Evolutionary conservation across 2,329 filamentous ascomycete genomes (phyloP), one percentile per base, ranked within the genome.

Genomic region (Pseudogymnoascus verrucosus): DNA sequence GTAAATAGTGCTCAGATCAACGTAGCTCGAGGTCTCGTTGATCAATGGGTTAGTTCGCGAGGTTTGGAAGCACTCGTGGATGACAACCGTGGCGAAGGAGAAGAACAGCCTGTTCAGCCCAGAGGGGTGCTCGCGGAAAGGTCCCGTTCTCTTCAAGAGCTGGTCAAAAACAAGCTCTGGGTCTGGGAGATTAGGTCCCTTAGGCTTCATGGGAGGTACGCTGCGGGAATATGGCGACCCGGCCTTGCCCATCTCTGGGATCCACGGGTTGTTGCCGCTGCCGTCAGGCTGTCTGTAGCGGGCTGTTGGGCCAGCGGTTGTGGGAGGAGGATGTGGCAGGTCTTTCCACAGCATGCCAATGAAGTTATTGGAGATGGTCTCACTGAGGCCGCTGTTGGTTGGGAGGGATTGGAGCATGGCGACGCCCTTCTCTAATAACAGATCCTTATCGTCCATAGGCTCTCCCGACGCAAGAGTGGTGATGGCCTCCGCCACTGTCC

Each of bases 331-430:
- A 68, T 83, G 81, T 34, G 80, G 80, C 12, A 84, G 73, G 67
- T 82, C 80, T 65, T 79, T 70, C 76, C 78, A 84, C 3, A 84
- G 75, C 80, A 82, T 81, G 5, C 73, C 73, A 64, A 83, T 82
- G 71, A 83, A 83, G 21, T 75, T 76, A 70, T 80, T 76, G 3
- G 80, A 80, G 5, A 81, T 74, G n/a, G 74, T 77, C 44, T 75
- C 69, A 60, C 77, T 76, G n/a, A 82, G 72, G 11, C 79, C 76
- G 67, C 79, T 82, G 71, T 82, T 79, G 12, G 72, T 66, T 7
- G 80, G 80, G n/a, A 82, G 71, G 1, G 74, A 72, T 66, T 82
- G 80, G 19, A 83, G 75, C 78, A 83, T 81, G 11, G 77, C 71
- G 1, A 84, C 80, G 16, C 79, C 80, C 71, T 82, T 72, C 67